Evolutionary conservation across 1,139 yeast species (phyloP).

Genomic region (Taiozyma onychis): DNA sequence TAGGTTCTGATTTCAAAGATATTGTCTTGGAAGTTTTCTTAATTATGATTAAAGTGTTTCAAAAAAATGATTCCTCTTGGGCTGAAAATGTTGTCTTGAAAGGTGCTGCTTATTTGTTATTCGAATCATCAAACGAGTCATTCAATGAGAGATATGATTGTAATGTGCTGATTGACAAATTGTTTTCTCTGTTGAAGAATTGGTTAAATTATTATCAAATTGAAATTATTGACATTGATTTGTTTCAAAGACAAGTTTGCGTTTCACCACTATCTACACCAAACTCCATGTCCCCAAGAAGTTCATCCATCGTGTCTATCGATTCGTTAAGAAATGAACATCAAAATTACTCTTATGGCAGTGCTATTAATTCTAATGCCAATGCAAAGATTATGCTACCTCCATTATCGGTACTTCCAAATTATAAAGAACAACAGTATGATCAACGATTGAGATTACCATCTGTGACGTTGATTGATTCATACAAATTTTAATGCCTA

Average conservation of each 20-base stretch:
- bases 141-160: background rate
- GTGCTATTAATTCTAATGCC: background rate
- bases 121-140: slow-evolving; percentile 12
- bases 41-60: slow-evolving; percentile 6
- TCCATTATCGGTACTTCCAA: background rate
- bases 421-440: background rate
- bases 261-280: background rate
- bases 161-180: background rate
- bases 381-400: background rate
- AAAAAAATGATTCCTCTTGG: background rate
- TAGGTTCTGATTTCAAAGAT: slow-evolving; percentile 8
- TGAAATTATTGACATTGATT: background rate
- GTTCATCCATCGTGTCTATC: background rate
- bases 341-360: background rate
- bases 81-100: slow-evolving; percentile 9
- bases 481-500: background rate
- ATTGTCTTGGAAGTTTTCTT: slow-evolving; percentile 6
- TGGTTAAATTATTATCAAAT: slow-evolving; percentile 3
- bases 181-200: slow-evolving; percentile 2
- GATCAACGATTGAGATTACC: background rate
- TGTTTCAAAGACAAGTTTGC: background rate
- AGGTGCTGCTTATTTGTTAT: slow-evolving; percentile 15
- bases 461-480: background rate
- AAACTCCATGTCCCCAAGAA: background rate
- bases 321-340: background rate